Base-by-base conservation (phyloP, 164 flowering plant species). In the Akebia trifoliata region DNA sequence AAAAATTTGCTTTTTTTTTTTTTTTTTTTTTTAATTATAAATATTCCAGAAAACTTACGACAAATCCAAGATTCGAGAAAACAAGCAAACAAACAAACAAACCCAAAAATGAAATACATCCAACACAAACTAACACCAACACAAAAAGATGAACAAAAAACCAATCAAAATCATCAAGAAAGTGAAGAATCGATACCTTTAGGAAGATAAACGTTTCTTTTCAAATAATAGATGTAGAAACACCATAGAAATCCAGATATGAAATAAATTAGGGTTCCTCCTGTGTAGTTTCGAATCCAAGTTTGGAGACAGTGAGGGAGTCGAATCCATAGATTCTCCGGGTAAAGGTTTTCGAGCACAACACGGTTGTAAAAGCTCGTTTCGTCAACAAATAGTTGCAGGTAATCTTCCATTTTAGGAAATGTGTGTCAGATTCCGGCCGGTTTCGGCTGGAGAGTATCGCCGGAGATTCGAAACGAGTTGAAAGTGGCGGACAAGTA, bases 281-380 rank as follows among this genome's bases (percentile, higher is more conserved):
- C 94, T 26, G 84, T 57, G 79, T 72, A 90, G 75, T 90, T 90
- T 4, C 95, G 72, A 18, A 90, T 64, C 97, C 94, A 90, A 0
- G 89, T 72, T 69, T 76, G 87, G 37, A 69, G 28, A 25, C 70
- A 57, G 60, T 81, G 94, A 21, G 93, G 93, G 8, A 87, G 74
- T 4, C 79, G 70, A 29, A 30, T 56, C 86, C 86, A 87, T 43
- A 69, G 31, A 2, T 20, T 22, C 8, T 62, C 72, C 29, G 95
- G 97, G 50, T 85, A 8, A 22, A 82, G 54, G 31, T 43, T 39
- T 0, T 80, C 83, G 28, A 90, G 75, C 9, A 90, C 86, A 48
- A 87, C 68, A 67, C 69, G 62, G 72, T 87, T 87, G 77, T 74
- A 90, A 44, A 80, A 71, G 11, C 67, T 39, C 2, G 94, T 82